Conservation (phyloP, 2,329 filamentous ascomycete species). For the Fusarium setosum region DNA sequence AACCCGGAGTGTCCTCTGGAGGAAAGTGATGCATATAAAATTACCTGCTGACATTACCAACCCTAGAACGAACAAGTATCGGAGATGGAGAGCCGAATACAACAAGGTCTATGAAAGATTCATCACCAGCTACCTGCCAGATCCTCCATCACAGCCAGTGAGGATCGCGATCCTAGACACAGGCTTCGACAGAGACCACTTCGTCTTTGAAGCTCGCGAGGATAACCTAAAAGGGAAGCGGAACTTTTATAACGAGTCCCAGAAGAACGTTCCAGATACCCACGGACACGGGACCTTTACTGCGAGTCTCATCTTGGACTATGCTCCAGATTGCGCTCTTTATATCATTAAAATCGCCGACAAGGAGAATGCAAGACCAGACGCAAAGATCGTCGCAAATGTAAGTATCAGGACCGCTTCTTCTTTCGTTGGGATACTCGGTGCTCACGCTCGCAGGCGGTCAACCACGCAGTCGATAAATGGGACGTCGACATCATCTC, state of each 20-base stretch:
- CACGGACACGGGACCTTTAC: neutral
- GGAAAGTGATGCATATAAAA: neutral
- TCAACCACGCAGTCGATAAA: neutral
- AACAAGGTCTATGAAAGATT: neutral
- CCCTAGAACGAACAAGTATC: neutral
- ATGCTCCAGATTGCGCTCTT: neutral
- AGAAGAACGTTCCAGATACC: neutral
- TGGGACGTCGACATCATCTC: neutral
- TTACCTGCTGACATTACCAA: neutral
- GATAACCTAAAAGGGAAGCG: neutral
- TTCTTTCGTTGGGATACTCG: neutral
- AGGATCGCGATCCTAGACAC: neutral
- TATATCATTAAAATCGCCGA: neutral
- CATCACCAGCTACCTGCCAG: neutral
- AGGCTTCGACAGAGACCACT: constrained; percentile 7
- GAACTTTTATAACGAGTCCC: constrained; percentile 2
- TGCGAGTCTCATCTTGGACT: neutral
- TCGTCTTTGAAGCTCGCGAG: neutral
- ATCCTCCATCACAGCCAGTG: neutral
- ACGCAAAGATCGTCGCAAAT: neutral
- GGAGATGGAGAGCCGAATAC: neutral
- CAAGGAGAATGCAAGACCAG: neutral
- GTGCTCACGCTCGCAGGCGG: neutral
- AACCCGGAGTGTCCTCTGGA: neutral
- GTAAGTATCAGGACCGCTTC: neutral